Evolutionary conservation across 1,284 basidiomycete genomes (phyloP).

Genomic region (Malassezia slooffiae): DNA sequence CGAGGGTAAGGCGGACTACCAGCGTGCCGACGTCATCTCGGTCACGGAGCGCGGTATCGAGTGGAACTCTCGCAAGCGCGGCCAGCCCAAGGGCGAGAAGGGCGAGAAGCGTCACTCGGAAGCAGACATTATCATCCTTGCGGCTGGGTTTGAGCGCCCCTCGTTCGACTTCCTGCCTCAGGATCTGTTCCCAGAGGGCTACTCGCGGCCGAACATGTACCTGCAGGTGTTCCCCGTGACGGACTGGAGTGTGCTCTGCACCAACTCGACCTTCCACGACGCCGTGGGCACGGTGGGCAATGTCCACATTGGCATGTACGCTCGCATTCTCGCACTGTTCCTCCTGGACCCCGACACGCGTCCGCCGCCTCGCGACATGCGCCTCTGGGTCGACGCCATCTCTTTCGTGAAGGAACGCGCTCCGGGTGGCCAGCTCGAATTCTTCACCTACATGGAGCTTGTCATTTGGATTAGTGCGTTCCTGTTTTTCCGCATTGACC

Average conservation of each 20-base stretch:
- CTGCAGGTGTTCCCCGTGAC: slow-evolving; percentile 58
- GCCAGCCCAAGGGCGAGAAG: slow-evolving; percentile 40
- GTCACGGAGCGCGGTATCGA: slow-evolving; percentile 51
- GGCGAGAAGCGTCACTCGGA: slow-evolving; percentile 48
- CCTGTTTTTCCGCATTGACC: slow-evolving; percentile 23
- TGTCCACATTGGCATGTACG: slow-evolving; percentile 49
- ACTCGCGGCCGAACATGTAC: slow-evolving; percentile 53
- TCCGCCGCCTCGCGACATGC: slow-evolving; percentile 55
- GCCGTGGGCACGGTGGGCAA: slow-evolving; percentile 35
- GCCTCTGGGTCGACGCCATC: slow-evolving; percentile 57
- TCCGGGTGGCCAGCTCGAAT: slow-evolving; percentile 54
- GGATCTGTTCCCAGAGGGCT: slow-evolving; percentile 57
- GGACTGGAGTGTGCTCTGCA: slow-evolving; percentile 54
- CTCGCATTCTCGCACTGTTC: slow-evolving; percentile 55
- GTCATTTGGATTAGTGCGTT: slow-evolving; percentile 37
- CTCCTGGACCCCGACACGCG: slow-evolving; percentile 54
- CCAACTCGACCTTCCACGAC: slow-evolving; percentile 55
- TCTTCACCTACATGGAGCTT: slow-evolving; percentile 59
- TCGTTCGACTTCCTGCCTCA: slow-evolving; percentile 54
- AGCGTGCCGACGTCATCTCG: slow-evolving; percentile 53
- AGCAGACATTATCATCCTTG: slow-evolving; percentile 56
- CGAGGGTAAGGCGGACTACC: slow-evolving; percentile 51
- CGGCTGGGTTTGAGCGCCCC: slow-evolving; percentile 57
- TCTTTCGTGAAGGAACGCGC: slow-evolving; percentile 56
- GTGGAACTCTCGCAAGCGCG: slow-evolving; percentile 44